Base-by-base conservation (phyloP, 306 rosid genomes). In the Delonix regia region DNA sequence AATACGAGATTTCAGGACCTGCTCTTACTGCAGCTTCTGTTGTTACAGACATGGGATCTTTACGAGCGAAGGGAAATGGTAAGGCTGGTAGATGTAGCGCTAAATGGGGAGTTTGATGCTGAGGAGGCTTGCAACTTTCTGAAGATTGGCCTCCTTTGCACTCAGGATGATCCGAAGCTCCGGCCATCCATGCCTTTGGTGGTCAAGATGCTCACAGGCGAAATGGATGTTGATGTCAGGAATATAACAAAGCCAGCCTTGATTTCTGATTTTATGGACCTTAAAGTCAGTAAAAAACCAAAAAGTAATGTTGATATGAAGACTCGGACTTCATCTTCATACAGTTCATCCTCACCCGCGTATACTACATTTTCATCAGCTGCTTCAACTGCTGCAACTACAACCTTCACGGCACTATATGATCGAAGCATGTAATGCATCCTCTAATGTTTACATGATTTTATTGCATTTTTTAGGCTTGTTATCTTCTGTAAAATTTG, bases 211-310 rank as follows among this genome's bases (percentile, higher is more conserved):
- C 91, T 95, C 34, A 86, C 82, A 0, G 88, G 96, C 27, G 73
- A 89, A 87, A 83, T 77, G 19, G 82, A 76, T 22, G 38, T 94
- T 1, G 60, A 79, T 42, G 83, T 89, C 24, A 51, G 18, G 15
- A 75, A 79, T 71, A 86, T 94, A 80, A 81, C 91, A 74, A 92
- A 89, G 85, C 99, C 99, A 27, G 97, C 95, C 61, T 65, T 90
- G 75, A 89, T 94, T 61, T 85, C 97, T 21, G 99, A 94, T 83
- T 86, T 92, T 80, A 88, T 90, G 97, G 98, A 92, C 78, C 92
- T 92, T 73, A 90, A 87, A 82, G 83, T 89, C 55, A 78, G 83
- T 74, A n/a, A 16, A 21, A 75, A 83, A 18, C 71, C 45, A 30
- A 79, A 81, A 66, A 72, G 60, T 45, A 78, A 70, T 61, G 69